Evolutionary conservation across 2,329 filamentous ascomycete genomes (phyloP), one percentile per base, ranked within the genome.

Genomic region (Monilinia aucupariae): DNA sequence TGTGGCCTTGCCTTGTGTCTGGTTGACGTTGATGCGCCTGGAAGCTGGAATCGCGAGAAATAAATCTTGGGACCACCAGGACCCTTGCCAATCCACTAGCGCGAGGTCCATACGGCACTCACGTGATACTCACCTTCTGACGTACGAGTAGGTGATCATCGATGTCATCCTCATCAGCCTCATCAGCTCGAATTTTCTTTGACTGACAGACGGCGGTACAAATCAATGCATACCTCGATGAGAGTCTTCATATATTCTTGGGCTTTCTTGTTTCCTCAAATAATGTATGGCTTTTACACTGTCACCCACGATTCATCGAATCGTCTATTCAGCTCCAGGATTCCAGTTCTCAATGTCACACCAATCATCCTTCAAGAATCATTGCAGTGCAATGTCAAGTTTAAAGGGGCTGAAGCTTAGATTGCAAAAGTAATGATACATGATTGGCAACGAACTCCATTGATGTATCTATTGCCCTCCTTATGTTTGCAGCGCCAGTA

Each of bases 61-160:
- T 61, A 61, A 61, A 55, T 61, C 50, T 61, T 37, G 50, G 59
- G 48, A 47, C 54, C n/a, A n/a, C n/a, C n/a, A n/a, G n/a, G n/a
- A n/a, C n/a, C n/a, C 54, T 58, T 58, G 41, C 13, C 41, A 25
- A 47, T 47, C 12, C 41, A 58, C 54, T 58, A 58, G 54, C 54
- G 54, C 43, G 54, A 47, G 39, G 22, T 47, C 17, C 8, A 9
- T 34, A 47, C n/a, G n/a, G 8, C 0, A 0, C 2, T 58, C 54
- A 58, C 54, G 41, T 58, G 54, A 58, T 37, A 12, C 2, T 8
- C n/a, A n/a, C 1, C 15, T 2, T 20, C 22, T 22, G 30, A 47
- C 41, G 54, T 56, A n/a, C n/a, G n/a, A n/a, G n/a, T 22, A 30
- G 15, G 8, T 48, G 22, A 48, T 48, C 13, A 48, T 48, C 10